A percentile compares a stretch with the other conserved stretches of the same genome.
Conservation (phyloP, 2,329 filamentous ascomycete species). For the Dryadomyces sulphureus region DNA sequence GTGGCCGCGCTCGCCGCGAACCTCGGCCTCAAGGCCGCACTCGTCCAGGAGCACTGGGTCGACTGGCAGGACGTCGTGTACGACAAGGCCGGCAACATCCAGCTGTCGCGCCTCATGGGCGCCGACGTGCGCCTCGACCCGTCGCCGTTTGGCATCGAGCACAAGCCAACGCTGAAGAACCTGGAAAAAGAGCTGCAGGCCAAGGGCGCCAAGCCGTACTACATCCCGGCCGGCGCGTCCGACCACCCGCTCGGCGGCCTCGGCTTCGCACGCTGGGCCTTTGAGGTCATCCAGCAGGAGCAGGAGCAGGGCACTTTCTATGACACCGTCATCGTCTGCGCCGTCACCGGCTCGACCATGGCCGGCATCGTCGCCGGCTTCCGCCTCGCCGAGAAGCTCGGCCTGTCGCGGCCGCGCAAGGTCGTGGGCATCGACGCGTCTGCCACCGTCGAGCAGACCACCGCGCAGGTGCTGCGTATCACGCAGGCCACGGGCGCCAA, state of each 20-base stretch:
- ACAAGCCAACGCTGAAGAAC: slow-evolving; percentile 48
- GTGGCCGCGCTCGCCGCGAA: slow-evolving; percentile 48
- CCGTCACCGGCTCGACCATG: slow-evolving; percentile 56
- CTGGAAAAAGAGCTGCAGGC: slow-evolving; percentile 21
- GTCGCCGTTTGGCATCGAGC: slow-evolving; percentile 51
- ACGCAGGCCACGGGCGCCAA: slow-evolving; percentile 46
- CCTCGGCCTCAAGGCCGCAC: slow-evolving; percentile 38
- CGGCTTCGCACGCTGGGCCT: slow-evolving; percentile 57
- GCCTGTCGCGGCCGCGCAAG: slow-evolving; percentile 27
- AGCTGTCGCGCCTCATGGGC: slow-evolving; percentile 53
- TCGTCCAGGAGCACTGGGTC: slow-evolving; percentile 57
- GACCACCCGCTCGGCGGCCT: slow-evolving; percentile 57
- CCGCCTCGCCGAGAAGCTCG: slow-evolving; percentile 40
- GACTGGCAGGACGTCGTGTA: slow-evolving; percentile 45
- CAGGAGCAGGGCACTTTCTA: slow-evolving; percentile 46
- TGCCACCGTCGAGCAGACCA: slow-evolving; percentile 45
- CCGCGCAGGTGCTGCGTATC: slow-evolving; percentile 51
- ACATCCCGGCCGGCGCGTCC: slow-evolving; percentile 56
- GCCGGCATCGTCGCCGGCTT: slow-evolving; percentile 62
- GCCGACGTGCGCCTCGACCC: slow-evolving; percentile 47
- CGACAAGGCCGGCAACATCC: slow-evolving; percentile 54
- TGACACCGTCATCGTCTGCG: slow-evolving; percentile 53
- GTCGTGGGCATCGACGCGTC: slow-evolving; percentile 55
- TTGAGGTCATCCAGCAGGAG: slow-evolving; percentile 53
- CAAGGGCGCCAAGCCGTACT: slow-evolving; percentile 43